Percentiles rank a stretch among this genome's conserved stretches.
These are phyloP conservation scores for Aurifilum marmelostoma DNA, from an alignment of 2,329 filamentous ascomycete genomes.

Conservation along the genomic window DNA sequence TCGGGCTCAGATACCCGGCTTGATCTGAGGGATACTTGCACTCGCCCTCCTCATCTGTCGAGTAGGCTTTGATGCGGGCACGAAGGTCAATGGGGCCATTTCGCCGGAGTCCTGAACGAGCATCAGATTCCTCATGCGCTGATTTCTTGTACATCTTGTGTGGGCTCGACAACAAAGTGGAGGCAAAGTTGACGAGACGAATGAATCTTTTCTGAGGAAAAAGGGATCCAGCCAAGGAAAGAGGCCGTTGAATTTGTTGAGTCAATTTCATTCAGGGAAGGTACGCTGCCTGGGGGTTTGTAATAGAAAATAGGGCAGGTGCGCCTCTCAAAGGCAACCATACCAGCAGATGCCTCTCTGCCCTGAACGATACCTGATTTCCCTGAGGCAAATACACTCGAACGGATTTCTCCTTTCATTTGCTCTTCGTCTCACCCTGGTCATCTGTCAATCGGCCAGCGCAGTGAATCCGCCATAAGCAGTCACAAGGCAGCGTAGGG, in stretches of 20 bases:
- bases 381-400: background rate
- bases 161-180: background rate
- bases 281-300: background rate
- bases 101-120: background rate
- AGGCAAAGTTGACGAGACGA: background rate
- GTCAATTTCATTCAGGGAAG: background rate
- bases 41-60: background rate
- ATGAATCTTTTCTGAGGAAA: too few relatives aligned
- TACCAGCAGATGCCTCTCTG: background rate
- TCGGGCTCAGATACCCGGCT: slow-evolving; percentile 6
- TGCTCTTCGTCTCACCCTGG: background rate
- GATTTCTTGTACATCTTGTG: background rate
- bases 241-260: background rate
- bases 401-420: background rate
- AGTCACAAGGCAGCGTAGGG: background rate
- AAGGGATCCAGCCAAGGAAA: background rate
- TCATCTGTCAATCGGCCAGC: background rate
- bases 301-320: background rate
- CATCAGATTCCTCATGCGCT: background rate
- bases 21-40: background rate
- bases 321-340: background rate
- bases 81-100: background rate
- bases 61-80: slow-evolving; percentile 2
- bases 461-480: background rate
- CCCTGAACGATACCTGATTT: background rate